Base-by-base conservation (phyloP, 1,284 basidiomycete species). In the Blastosporella zonata region DNA sequence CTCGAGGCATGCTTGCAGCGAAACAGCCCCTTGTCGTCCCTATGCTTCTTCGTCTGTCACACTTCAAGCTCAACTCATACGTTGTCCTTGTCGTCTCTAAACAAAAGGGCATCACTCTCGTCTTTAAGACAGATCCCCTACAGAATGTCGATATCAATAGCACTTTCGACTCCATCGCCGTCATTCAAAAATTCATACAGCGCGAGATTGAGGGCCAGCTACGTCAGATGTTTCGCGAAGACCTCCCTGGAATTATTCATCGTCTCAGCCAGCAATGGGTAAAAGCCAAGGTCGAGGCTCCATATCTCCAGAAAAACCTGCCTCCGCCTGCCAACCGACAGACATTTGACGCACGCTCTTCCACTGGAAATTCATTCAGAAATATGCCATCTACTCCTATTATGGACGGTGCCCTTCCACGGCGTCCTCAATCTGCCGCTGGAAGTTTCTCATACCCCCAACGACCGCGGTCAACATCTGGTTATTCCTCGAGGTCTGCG, bases 101-200 rank as follows among this genome's bases (percentile, higher is more conserved):
- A 57, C 89, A 90, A 65, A 98, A 98, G 63, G 97, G 97, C 42
- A 97, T 99, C 66, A 99, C 97, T 0, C 82, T 99, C 39, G 97
- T 99, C 20, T 99, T 99, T 84, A 99, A 99, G 73, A 99, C 97
- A 48, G 97, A 99, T 68, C 97, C 97, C 0, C 79, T 99, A 17
- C 95, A 99, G 69, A 93, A 94, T 60, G 93, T 99, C 47, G 91
- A 98, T 63, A 98, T 99, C 61, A 93, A 89, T 66, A 93, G 89
- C 62, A 98, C 96, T 0, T 99, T 99, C 63, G 97, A 99, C 69
- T 94, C 91, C 13, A 96, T 99, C 54, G 93, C 92, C 43, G 94
- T 97, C 54, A 97, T 99, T 48, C 92, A 97, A 62, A 94, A 92
- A 49, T 97, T 95, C 68, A 92, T 97, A 47, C 95, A 97, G 65